These are phyloP conservation scores for Dendrobium officinale DNA, from an alignment of 106 monocot species.

Conservation along the genomic window DNA sequence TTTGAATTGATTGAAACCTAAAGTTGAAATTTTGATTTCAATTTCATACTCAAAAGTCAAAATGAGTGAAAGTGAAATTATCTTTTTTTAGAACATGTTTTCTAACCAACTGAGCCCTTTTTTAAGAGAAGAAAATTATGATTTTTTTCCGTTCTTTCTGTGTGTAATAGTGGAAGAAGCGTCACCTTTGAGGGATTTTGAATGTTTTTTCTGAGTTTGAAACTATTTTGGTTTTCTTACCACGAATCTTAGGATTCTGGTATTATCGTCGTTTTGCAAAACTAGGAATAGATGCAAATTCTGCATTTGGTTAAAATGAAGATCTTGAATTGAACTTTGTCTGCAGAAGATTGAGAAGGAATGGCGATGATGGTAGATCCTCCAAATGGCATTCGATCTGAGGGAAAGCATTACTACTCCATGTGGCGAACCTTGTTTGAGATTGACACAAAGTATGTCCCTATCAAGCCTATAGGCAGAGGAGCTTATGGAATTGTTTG, in stretches of 20 bases:
- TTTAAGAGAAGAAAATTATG: not conserved
- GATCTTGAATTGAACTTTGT: not conserved
- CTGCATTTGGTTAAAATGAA: not conserved
- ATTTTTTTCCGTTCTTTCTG: not conserved
- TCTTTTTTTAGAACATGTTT: no score
- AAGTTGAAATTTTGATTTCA: not conserved
- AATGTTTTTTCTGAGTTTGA: not conserved
- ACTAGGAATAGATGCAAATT: not conserved
- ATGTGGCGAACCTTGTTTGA: constrained; percentile 31
- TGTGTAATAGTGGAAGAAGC: not conserved
- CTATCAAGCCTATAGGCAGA: constrained; percentile 44
- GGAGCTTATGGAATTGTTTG: constrained; percentile 60
- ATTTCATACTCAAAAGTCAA: not conserved
- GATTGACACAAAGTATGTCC: constrained; percentile 29
- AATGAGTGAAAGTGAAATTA: not conserved
- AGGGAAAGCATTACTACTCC: constrained; percentile 33
- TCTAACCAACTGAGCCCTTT: no score
- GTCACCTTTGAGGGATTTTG: not conserved
- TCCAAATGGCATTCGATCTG: constrained; percentile 22
- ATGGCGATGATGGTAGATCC: constrained; percentile 36
- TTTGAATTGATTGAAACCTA: not conserved
- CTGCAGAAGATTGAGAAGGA: not conserved
- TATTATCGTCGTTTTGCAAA: not conserved
- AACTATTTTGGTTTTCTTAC: not conserved
- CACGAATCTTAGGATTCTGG: no score